phyloP scores from a whole-genome alignment of 805 yeast species.

The Candida awuae region DNA sequence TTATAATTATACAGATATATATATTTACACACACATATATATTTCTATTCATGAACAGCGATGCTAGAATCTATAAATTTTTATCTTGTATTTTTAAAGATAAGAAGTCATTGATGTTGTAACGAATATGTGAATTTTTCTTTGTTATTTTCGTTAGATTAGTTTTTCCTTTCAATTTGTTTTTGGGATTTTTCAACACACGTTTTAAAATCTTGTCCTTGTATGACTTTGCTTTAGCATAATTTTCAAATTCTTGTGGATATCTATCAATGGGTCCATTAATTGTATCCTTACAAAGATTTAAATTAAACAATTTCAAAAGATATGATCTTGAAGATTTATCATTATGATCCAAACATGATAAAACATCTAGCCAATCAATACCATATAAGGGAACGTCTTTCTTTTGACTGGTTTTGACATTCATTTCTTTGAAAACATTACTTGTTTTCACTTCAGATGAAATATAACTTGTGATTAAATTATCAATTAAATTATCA shows the following conservation, averaged over 20 bases:
- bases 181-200: not conserved
- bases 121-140: constrained; percentile 1
- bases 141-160: too few species aligned
- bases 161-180: too few species aligned
- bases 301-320: constrained; percentile 5
- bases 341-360: constrained; percentile 3
- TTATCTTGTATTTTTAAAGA: not conserved
- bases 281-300: constrained; percentile 2
- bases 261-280: constrained; percentile 8
- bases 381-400: constrained; percentile 2
- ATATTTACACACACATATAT: too few species aligned
- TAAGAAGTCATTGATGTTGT: constrained; percentile 3
- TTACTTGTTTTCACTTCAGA: not conserved
- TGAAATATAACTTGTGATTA: constrained; percentile 6
- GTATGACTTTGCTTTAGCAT: not conserved
- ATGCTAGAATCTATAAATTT: too few species aligned
- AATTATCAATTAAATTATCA: constrained; percentile 17
- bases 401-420: not conserved
- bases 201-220: constrained; percentile 2
- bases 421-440: not conserved
- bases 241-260: constrained; percentile 1
- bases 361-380: constrained; percentile 8
- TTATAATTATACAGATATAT: too few species aligned
- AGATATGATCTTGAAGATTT: not conserved
- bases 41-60: too few species aligned